These are phyloP conservation scores for Fragaria iinumae DNA, from an alignment of 306 rosid species.

Conservation along the genomic window DNA sequence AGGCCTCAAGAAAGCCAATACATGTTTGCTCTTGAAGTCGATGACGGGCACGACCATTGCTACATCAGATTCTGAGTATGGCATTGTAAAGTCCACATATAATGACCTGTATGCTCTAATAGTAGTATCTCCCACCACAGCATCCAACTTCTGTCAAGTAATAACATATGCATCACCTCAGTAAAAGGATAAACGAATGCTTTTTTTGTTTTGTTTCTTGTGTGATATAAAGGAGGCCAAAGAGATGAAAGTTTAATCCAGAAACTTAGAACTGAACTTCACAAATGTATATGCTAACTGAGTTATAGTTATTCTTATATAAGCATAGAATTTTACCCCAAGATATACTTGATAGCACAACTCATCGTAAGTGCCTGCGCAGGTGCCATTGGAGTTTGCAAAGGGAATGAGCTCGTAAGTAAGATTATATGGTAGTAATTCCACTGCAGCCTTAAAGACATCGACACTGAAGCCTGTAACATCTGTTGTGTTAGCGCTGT, in stretches of 20 bases:
- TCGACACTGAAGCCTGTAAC: slow-evolving; percentile 21
- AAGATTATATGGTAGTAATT: slow-evolving; percentile 28
- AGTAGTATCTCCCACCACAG: slow-evolving; percentile 40
- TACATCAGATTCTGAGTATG: slow-evolving; percentile 34
- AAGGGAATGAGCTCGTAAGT: slow-evolving; percentile 32
- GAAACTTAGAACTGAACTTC: too few relatives aligned
- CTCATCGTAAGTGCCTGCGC: slow-evolving; percentile 29
- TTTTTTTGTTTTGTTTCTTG: too few relatives aligned
- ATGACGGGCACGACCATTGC: slow-evolving; percentile 32
- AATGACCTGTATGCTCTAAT: slow-evolving; percentile 27
- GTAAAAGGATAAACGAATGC: too few relatives aligned
- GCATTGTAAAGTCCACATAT: slow-evolving; percentile 46
- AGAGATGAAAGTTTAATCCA: too few relatives aligned
- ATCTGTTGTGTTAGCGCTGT: background rate
- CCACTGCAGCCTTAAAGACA: slow-evolving; percentile 21
- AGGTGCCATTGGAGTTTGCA: background rate
- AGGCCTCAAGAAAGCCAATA: slow-evolving; percentile 47
- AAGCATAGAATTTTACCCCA: background rate
- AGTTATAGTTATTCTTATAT: too few relatives aligned
- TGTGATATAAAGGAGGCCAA: too few relatives aligned
- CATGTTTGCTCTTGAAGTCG: slow-evolving; percentile 3
- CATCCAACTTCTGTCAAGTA: slow-evolving; percentile 29
- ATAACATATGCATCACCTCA: too few relatives aligned
- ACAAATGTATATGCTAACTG: too few relatives aligned
- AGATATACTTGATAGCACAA: background rate